Base-by-base conservation (phyloP, 176 grass and related monocot genomes). In the Aegilops longissima region DNA sequence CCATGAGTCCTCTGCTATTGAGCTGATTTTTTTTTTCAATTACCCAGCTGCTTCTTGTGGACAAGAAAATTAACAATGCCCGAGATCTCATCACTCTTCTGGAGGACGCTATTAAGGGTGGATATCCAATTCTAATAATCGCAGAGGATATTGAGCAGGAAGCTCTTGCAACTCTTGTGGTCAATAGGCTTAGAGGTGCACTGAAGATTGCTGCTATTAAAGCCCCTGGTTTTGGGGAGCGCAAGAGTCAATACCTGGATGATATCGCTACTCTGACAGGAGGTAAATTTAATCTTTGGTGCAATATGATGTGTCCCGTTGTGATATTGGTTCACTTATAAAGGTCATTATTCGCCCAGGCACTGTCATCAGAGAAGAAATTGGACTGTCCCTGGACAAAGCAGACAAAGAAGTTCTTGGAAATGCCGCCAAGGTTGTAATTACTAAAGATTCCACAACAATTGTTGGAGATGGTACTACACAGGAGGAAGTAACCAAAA, bases 121-220 rank as follows among this genome's bases (percentile, higher is more conserved):
- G 81, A 61, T 83, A 93, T 83, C 87, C 93, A 54, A 45, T 95
- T 78, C 18, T 95, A 39, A 93, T 95, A 29, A 71, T 95, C 1
- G 89, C 93, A 1, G 93, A 93, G 68, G 93, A 95, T 54, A 90
- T 95, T 76, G 93, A 95, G 80, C 89, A 92, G 89, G 94, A 95
- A 82, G 93, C 93, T 85, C 86, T 95, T 52, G 90, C 93, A 27
- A 95, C 91, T 5, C 91, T 95, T 61, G 90, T 95, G 54, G 87
- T 95, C 38, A 93, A 95, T 61, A 93, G 92, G 84, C 88, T 95
- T 82, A 92, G 91, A 80, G 93, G 90, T 59, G 91, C 90, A 45
- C 83, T 88, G 51, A 86, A 92, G 86, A 90, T 93, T 67, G 83
- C 86, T 66, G 93, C 89, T 73, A 84, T 95, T 17, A 95, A 95